These are phyloP conservation scores for Kodamaea kakaduensis DNA, from an alignment of 805 yeast species.

Conservation along the genomic window DNA sequence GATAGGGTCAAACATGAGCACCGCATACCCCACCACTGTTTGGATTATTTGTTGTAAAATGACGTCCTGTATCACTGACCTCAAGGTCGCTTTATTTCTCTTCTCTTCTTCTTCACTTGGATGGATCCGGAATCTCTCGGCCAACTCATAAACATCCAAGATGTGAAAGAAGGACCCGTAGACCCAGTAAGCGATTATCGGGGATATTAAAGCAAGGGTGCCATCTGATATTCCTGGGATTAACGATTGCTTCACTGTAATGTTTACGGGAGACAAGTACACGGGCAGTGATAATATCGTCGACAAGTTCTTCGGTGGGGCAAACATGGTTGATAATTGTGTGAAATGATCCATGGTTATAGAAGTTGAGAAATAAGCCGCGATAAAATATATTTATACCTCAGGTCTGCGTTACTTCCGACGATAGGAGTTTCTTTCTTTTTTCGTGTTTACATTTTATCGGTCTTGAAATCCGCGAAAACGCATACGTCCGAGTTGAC, in stretches of 20 bases:
- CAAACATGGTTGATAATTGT: background rate
- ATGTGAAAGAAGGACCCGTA: conserved; percentile 70
- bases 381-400: background rate
- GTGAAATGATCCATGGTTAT: background rate
- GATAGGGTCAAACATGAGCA: conserved; percentile 53
- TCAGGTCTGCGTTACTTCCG: background rate
- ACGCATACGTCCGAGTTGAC: too few species aligned
- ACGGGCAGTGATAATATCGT: conserved; percentile 4
- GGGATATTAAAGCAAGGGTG: conserved; percentile 63
- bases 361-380: background rate
- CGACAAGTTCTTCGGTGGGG: conserved; percentile 5
- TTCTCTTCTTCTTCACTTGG: conserved; percentile 79
- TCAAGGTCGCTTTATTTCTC: conserved; percentile 69
- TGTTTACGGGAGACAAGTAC: conserved; percentile 12
- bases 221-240: conserved; percentile 68
- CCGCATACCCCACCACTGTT: conserved; percentile 58
- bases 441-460: conserved; percentile 1
- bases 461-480: too few species aligned
- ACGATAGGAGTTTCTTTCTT: conserved; percentile 2
- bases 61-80: conserved; percentile 77
- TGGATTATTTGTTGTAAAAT: conserved; percentile 82
- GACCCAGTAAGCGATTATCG: conserved; percentile 81
- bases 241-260: conserved; percentile 37
- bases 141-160: conserved; percentile 68
- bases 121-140: conserved; percentile 84